phyloP scores from a whole-genome alignment of 345 rosid species.

The Brassica napus region Da-Ae NC_063448.1:56479001-56479500 shows the following conservation, averaged over 20 bases:
- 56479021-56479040: not conserved
- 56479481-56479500: not conserved
- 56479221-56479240: not conserved
- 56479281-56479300: not conserved
- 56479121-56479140: slow-evolving; percentile 20
- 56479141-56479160: slow-evolving; percentile 21
- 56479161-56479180: slow-evolving; percentile 36
- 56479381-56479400: not conserved
- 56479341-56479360: not conserved
- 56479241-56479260: not conserved
- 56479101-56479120: slow-evolving; percentile 40
- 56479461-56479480: not conserved
- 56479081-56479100: slow-evolving; percentile 1
- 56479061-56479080: not conserved
- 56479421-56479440: not conserved
- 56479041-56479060: not conserved
- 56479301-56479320: not conserved
- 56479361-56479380: not conserved
- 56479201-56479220: not conserved
- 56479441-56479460: not conserved
- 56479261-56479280: not conserved
- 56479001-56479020: not conserved
- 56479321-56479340: not conserved
- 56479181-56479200: slow-evolving; percentile 45
- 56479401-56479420: not conserved